phyloP scores from a whole-genome alignment of 441 rosid genomes.

The Adansonia rubrostipa region DNA sequence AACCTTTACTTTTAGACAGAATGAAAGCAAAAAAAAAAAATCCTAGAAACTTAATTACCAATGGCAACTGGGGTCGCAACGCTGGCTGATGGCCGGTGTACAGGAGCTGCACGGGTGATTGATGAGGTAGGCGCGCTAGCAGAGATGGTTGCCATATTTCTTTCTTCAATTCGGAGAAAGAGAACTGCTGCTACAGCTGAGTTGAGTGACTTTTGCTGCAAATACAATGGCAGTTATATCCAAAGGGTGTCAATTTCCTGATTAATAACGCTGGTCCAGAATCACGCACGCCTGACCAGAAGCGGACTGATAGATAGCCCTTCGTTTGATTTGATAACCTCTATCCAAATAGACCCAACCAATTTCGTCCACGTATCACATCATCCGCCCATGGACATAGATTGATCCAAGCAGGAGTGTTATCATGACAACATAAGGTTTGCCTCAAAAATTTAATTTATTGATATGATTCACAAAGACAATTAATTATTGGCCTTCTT shows the following conservation, averaged over 20 bases:
- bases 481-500: background rate
- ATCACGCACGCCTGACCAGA: background rate
- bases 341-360: conserved; percentile 59
- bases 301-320: conserved; percentile 16
- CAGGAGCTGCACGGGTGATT: conserved; percentile 45
- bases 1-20: background rate
- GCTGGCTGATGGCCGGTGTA: conserved; percentile 44
- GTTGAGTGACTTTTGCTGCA: too few relatives aligned
- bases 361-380: conserved; percentile 56
- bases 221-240: background rate
- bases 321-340: conserved; percentile 48
- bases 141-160: conserved; percentile 52
- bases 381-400: conserved; percentile 26
- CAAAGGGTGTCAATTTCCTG: background rate
- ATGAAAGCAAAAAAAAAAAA: background rate
- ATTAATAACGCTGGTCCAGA: conserved; percentile 23
- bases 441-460: too few relatives aligned
- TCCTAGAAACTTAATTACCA: conserved; percentile 47
- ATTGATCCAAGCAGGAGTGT: background rate
- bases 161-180: background rate
- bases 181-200: background rate
- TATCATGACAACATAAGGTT: too few relatives aligned
- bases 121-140: conserved; percentile 50
- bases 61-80: conserved; percentile 54
- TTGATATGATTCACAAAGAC: too few relatives aligned